A percentile compares a stretch with the other conserved stretches of the same genome.
Evolutionary conservation across 345 rosid species (phyloP).

Genomic region (Rhodamnia argentea): DNA sequence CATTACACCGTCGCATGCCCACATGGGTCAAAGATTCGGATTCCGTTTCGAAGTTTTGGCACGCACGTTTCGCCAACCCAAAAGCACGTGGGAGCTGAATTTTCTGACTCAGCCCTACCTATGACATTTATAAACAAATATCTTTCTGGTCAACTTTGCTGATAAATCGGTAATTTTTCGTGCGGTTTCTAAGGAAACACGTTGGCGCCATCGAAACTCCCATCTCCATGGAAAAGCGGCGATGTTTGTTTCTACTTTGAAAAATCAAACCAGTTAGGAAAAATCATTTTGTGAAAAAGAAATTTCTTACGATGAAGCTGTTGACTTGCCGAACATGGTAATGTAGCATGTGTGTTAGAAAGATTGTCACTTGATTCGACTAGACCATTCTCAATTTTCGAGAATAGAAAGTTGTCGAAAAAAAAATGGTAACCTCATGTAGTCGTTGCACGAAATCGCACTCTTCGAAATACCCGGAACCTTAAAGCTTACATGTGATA

Average conservation of each 20-base stretch:
- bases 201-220: background rate
- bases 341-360: background rate
- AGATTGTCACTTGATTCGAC: background rate
- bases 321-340: background rate
- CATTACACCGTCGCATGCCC: background rate
- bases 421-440: too few species aligned
- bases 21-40: background rate
- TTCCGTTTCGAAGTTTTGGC: background rate
- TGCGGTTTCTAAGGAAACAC: background rate
- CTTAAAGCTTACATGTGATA: background rate
- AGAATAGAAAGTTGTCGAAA: too few species aligned
- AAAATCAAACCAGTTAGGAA: background rate
- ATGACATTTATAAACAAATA: background rate
- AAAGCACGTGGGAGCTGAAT: background rate
- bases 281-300: background rate
- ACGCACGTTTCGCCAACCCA: background rate
- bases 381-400: background rate
- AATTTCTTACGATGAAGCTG: background rate
- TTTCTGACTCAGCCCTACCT: background rate
- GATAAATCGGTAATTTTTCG: background rate
- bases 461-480: background rate
- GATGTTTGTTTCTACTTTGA: background rate
- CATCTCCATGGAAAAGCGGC: background rate
- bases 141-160: background rate
- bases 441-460: background rate